A percentile compares a stretch with the other conserved stretches of the same genome.
Conservation (phyloP, 148 eudicot species). For the Linanthus parryae region DNA sequence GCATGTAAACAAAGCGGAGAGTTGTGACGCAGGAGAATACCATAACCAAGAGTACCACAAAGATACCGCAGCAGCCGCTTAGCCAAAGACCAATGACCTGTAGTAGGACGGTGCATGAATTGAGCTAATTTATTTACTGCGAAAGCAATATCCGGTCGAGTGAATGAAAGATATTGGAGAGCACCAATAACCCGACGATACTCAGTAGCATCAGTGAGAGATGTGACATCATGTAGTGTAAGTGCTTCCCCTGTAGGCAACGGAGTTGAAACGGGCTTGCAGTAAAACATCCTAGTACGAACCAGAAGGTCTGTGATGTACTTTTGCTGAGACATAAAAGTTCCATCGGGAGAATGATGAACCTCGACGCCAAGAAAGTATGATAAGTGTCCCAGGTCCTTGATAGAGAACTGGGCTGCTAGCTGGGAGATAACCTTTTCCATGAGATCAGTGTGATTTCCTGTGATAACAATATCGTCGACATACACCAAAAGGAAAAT, state of each 20-base stretch:
- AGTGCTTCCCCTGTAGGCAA: background rate
- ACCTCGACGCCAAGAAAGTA: constrained; percentile 1
- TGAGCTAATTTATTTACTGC: background rate
- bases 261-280: background rate
- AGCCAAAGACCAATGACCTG: background rate
- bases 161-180: background rate
- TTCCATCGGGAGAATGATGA: background rate
- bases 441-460: background rate
- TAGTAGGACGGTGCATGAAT: background rate
- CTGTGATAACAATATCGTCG: background rate
- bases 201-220: background rate
- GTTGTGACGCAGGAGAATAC: background rate
- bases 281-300: background rate
- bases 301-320: background rate
- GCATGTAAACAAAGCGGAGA: background rate
- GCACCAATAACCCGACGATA: background rate
- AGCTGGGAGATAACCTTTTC: background rate
- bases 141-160: background rate
- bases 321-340: background rate
- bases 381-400: background rate
- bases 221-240: background rate
- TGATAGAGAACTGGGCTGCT: background rate
- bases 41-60: background rate
- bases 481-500: background rate
- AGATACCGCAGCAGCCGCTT: background rate